Base-by-base conservation (phyloP, 2,329 filamentous ascomycete genomes). In the Venturiaceae sp. region DNA sequence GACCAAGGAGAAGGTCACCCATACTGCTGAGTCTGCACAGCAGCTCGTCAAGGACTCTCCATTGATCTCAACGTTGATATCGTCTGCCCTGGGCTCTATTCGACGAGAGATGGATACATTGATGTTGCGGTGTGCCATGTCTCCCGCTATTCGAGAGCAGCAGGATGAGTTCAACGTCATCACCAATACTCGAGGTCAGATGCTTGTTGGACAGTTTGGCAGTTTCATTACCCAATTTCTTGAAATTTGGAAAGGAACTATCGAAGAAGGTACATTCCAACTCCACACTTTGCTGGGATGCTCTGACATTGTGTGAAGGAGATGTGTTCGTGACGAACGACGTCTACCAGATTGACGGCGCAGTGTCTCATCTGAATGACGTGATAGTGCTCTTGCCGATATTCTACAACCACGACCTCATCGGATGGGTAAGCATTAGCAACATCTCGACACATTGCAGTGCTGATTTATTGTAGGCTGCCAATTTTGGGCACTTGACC, bases 121-220 rank as follows among this genome's bases (percentile, higher is more conserved):
- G 33, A 77, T 79, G 71, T 69, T 79, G n/a, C 72, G 77, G 8
- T 77, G 75, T 57, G 74, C 75, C 44, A 79, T 80, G 76, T 77
- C 75, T 2, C 77, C 77, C 0, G 76, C 75, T 0, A 79, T 79
- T 44, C 70, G 77, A 19, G 77, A 79, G 55, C 76, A 79, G 53
- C 77, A 79, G 60, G 77, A 80, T 30, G 77, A 79, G 60, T 80
- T 79, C 66, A 80, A 80, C 33, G 76, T 79, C n/a, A 77, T 79
- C 55, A 79, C 77, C 4, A 76, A 77, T 44, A 67, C 69, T 0
- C 65, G 70, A 1, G 77, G 77, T 3, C 72, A 79, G 61, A 80
- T 80, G 76, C 69, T 80, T 0, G 77, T 77, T 6, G 77, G 77
- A 0, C 77, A 80, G 53, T 79, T 80, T 36, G 77, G 76, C 3